Base-by-base conservation (phyloP, 306 rosid species). In the Castanea mollissima region DNA sequence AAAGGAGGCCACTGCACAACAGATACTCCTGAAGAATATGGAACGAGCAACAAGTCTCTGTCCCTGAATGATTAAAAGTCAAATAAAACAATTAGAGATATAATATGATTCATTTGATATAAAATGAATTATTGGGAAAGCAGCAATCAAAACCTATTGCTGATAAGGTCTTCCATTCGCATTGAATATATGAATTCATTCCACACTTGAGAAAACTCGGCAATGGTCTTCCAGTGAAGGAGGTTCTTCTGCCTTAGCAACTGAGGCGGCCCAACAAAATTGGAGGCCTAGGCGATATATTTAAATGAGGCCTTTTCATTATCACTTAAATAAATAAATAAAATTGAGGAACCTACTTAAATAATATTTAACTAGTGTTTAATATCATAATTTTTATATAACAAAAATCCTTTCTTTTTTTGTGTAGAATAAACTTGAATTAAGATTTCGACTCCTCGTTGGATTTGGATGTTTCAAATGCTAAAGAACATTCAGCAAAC, bases 1-100 rank as follows among this genome's bases (percentile, higher is more conserved):
- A 95, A 95, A 49, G 99, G 99, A 77, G 99, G 99, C 99, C 99
- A 95, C 89, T 92, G 99, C 74, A 95, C 84, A 76, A 92, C 96
- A 76, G 94, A 78, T 79, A 86, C 84, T 65, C 20, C 76, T 71
- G 98, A 88, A 78, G 69, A 81, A 84, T 85, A 87, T 27, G 99
- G 99, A 56, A 95, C 96, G 75, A 88, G 91, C 84, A 95, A 89
- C 84, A 95, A 80, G 89, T 95, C 94, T 85, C 89, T 88, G 81
- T 95, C 99, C 69, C 99, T 95, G 92, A 78, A 69, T 70, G 71
- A 76, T 81, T 59, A 34, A 32, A 73, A 77, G 25, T 71, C 34
- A 82, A 76, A 32, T 63, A 56, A 74, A 64, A 79, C 60, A 75
- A 49, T 88, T 74, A 91, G 86, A 83, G 81, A 75, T 85, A 81